Conservation (phyloP, 139 green algal genomes). For the Pleodorina starrii region DNA sequence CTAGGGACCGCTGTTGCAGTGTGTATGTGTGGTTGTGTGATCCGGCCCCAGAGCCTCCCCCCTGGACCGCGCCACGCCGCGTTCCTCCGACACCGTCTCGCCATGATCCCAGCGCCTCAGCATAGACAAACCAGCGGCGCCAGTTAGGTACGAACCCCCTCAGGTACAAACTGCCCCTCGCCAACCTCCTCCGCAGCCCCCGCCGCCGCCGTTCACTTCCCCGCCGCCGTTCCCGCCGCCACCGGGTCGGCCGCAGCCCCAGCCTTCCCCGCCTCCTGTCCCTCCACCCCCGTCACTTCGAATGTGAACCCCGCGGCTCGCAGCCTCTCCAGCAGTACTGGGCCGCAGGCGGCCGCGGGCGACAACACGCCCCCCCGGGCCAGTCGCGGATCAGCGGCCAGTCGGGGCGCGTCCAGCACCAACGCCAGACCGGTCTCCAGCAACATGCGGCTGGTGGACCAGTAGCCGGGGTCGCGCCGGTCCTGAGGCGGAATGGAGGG, state of each 20-base stretch:
- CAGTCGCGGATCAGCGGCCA: slow-evolving; percentile 19
- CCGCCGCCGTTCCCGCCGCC: neutral
- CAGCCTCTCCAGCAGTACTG: slow-evolving; percentile 62
- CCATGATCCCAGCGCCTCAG: too few species aligned
- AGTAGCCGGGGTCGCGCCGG: slow-evolving; percentile 81
- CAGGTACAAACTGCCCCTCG: too few species aligned
- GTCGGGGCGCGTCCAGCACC: slow-evolving; percentile 44
- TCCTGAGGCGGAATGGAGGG: slow-evolving; percentile 22
- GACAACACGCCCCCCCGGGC: slow-evolving; percentile 79
- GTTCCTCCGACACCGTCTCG: too few species aligned
- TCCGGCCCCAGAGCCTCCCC: too few species aligned
- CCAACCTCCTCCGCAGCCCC: too few species aligned
- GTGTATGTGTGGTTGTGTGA: too few species aligned
- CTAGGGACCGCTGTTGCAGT: too few species aligned
- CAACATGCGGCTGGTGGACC: slow-evolving; percentile 74
- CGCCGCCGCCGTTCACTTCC: neutral
- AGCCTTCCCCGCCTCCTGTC: neutral
- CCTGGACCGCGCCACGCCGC: too few species aligned
- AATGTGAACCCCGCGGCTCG: slow-evolving; percentile 22
- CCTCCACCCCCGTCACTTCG: slow-evolving; percentile 16
- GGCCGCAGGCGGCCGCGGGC: slow-evolving; percentile 72
- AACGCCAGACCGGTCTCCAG: slow-evolving; percentile 78
- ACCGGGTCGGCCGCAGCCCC: neutral
- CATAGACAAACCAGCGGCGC: too few species aligned
- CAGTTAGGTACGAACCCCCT: too few species aligned